phyloP scores from a whole-genome alignment of 176 grass and related monocot species.

The Triticum dicoccoides region DNA sequence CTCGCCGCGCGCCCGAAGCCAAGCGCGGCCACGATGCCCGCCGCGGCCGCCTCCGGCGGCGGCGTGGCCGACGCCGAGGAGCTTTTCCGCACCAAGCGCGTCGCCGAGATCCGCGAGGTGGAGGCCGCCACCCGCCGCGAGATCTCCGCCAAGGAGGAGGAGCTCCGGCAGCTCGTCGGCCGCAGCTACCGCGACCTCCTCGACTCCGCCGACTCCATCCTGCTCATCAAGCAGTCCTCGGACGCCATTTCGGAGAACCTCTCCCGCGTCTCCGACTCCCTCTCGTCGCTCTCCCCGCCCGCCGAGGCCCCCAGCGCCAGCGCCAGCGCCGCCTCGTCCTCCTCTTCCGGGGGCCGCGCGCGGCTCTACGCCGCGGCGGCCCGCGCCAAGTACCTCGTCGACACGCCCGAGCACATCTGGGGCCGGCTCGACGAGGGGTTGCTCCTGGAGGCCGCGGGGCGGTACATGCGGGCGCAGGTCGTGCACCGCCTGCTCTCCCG shows the following conservation, averaged over 20 bases:
- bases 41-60: constrained; percentile 30
- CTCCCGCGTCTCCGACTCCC: constrained; percentile 57
- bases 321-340: constrained; percentile 22
- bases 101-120: constrained; percentile 78
- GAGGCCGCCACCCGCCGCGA: constrained; percentile 68
- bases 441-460: constrained; percentile 84
- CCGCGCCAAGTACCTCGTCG: constrained; percentile 91
- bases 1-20: constrained; percentile 35
- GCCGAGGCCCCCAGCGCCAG: constrained; percentile 26
- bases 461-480: constrained; percentile 67
- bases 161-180: constrained; percentile 93
- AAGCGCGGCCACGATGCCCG: constrained; percentile 32
- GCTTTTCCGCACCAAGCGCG: constrained; percentile 82
- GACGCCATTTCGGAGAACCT: constrained; percentile 74
- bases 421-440: constrained; percentile 85
- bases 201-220: constrained; percentile 91
- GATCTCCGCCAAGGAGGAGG: constrained; percentile 94
- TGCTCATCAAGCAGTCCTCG: constrained; percentile 85
- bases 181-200: constrained; percentile 97
- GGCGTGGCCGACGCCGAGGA: constrained; percentile 72
- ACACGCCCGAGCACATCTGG: constrained; percentile 99
- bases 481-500: constrained; percentile 68
- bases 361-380: constrained; percentile 65
- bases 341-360: constrained; percentile 40
- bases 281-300: constrained; percentile 62